Conservation (phyloP, 768 basidiomycete genomes). For the Psilocybe cubensis region DNA sequence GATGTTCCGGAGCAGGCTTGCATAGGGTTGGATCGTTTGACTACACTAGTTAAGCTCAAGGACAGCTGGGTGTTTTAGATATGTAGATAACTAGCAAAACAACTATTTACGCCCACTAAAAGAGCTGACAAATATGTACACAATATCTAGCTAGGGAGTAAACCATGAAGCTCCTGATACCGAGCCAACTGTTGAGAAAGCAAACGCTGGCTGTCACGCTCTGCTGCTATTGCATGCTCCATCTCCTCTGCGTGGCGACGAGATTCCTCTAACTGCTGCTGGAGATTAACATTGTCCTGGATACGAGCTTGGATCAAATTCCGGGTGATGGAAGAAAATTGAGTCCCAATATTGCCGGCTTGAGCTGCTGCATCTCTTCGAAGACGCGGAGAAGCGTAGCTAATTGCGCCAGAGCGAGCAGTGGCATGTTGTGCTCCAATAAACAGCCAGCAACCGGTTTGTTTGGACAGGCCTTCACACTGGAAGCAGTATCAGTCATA, state of each 20-base stretch:
- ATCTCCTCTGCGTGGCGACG: not conserved
- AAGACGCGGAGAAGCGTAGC: conserved; percentile 14
- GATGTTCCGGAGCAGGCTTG: no score
- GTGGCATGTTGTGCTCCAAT: conserved; percentile 17
- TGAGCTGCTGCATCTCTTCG: not conserved
- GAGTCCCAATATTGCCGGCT: not conserved
- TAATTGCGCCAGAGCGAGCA: not conserved
- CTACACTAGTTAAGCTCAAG: no score
- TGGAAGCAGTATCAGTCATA: not conserved
- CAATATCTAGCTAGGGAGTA: not conserved
- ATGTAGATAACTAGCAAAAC: no score
- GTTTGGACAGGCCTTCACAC: conserved; percentile 13
- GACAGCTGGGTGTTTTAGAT: no score
- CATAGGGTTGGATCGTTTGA: no score
- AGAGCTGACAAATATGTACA: no score
- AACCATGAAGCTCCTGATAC: not conserved
- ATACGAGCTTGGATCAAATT: not conserved
- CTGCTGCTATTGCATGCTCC: not conserved
- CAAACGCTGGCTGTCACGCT: not conserved
- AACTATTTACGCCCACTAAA: no score
- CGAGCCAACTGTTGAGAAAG: not conserved
- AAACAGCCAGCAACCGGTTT: conserved; percentile 17
- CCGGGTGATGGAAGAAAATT: not conserved
- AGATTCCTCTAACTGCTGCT: not conserved
- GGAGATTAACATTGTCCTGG: not conserved